Evolutionary conservation across 176 grass and related monocot genomes (phyloP).

Genomic region (Musa acuminata): DNA sequence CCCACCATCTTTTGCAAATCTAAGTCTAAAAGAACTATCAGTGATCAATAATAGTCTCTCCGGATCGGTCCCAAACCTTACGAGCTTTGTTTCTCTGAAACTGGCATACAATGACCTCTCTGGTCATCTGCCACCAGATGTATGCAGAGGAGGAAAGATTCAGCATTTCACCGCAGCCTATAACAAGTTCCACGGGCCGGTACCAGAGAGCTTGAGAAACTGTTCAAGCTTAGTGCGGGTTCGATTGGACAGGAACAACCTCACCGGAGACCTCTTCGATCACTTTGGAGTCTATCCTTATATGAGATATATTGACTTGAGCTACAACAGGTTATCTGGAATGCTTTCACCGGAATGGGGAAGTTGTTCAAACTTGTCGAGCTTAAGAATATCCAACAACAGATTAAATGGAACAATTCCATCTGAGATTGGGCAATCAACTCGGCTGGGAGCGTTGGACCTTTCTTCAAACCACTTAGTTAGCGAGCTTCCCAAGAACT

Average conservation of each 20-base stretch:
- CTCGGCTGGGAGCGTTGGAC: neutral
- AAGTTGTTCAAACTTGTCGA: too few relatives aligned
- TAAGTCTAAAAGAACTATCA: too few relatives aligned
- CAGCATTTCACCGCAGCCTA: neutral
- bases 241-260: neutral
- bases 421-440: neutral
- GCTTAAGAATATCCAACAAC: neutral
- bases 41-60: too few relatives aligned
- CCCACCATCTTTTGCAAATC: neutral
- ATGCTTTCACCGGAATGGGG: too few relatives aligned
- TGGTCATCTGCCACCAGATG: neutral
- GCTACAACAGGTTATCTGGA: too few relatives aligned
- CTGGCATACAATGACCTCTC: neutral
- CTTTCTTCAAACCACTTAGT: neutral
- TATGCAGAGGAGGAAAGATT: neutral
- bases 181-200: neutral
- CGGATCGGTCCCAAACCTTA: neutral
- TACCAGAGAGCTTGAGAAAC: neutral
- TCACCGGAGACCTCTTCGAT: neutral
- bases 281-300: too few relatives aligned
- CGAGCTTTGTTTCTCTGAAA: neutral
- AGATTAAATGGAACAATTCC: neutral
- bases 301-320: too few relatives aligned
- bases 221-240: neutral
- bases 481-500: neutral